phyloP scores from a whole-genome alignment of 305 asterid species.

The Coffea humblotiana region DNA sequence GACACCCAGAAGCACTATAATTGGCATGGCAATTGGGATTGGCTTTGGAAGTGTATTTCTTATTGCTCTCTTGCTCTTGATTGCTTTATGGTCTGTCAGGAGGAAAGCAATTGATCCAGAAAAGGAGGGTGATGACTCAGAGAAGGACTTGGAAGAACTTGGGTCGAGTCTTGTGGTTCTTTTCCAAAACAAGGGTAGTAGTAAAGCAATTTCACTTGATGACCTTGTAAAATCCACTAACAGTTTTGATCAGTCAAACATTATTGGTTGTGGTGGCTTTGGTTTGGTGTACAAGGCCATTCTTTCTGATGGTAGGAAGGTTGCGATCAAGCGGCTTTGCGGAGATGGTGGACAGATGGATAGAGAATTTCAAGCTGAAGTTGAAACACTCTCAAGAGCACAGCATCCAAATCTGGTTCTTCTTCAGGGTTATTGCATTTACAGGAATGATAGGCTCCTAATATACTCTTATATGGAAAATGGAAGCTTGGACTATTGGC shows the following conservation, averaged over 20 bases:
- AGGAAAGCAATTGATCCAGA: conserved; percentile 41
- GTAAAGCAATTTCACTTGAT: conserved; percentile 50
- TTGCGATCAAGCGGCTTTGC: conserved; percentile 80
- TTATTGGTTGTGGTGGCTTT: conserved; percentile 88
- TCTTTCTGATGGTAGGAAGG: conserved; percentile 59
- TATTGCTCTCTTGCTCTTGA: conserved; percentile 35
- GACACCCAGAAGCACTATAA: conserved; percentile 29
- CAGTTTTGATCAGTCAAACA: conserved; percentile 77
- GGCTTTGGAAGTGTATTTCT: conserved; percentile 48
- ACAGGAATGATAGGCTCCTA: conserved; percentile 60
- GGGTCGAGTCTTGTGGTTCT: conserved; percentile 60
- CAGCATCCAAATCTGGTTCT: conserved; percentile 79
- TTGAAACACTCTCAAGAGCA: conserved; percentile 82
- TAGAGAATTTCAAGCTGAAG: conserved; percentile 89
- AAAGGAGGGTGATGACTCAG: conserved; percentile 19
- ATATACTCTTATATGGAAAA: conserved; percentile 85
- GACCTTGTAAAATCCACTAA: conserved; percentile 65
- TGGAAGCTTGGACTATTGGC: conserved; percentile 90
- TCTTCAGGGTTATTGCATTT: conserved; percentile 76
- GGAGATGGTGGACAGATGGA: conserved; percentile 95
- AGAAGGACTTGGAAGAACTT: conserved; percentile 42
- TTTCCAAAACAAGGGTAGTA: conserved; percentile 59
- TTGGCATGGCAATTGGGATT: conserved; percentile 58
- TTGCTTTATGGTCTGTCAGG: conserved; percentile 33
- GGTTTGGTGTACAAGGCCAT: conserved; percentile 82